Evolutionary conservation across 2,329 filamentous ascomycete species (phyloP).

Genomic region (Xylariaceae sp.): DNA sequence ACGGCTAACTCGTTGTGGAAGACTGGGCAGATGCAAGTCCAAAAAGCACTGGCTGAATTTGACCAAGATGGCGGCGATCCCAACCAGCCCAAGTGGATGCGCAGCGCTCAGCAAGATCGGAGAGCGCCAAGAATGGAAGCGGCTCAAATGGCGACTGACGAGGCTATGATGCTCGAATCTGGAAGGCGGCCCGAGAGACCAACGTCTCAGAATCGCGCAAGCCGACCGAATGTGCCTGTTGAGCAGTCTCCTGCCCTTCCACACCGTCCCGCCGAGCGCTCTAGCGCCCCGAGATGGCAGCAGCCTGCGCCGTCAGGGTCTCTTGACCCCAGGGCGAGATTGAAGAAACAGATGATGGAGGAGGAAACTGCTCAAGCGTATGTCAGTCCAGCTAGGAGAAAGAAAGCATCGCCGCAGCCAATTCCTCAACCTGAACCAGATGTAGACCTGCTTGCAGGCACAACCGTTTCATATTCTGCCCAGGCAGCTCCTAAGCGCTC

Average conservation of each 20-base stretch:
- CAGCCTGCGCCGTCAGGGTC: constrained; percentile 41
- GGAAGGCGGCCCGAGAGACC: constrained; percentile 51
- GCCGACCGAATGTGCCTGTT: constrained; percentile 32
- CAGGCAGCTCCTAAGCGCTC: constrained; percentile 22
- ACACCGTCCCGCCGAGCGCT: constrained; percentile 38
- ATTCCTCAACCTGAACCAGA: constrained; percentile 43
- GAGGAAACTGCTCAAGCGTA: constrained; percentile 80
- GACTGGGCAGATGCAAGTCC: constrained; percentile 83
- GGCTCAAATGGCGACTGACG: constrained; percentile 52
- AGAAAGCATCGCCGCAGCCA: constrained; percentile 55
- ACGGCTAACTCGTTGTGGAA: constrained; percentile 96
- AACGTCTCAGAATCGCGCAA: constrained; percentile 30
- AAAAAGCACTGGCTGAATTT: constrained; percentile 87
- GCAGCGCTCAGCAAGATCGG: constrained; percentile 55
- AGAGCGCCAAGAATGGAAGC: constrained; percentile 33
- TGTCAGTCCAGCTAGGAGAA: constrained; percentile 78
- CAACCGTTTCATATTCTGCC: constrained; percentile 32
- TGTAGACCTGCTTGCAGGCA: constrained; percentile 60
- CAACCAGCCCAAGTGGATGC: constrained; percentile 93
- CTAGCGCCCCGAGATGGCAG: constrained; percentile 55
- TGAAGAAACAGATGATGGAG: constrained; percentile 69
- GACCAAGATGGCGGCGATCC: constrained; percentile 66
- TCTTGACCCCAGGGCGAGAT: constrained; percentile 51
- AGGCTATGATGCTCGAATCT: constrained; percentile 74
- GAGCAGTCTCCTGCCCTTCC: constrained; percentile 48